Evolutionary conservation across 2,329 filamentous ascomycete species (phyloP), one percentile per base, ranked within the genome.

Genomic region (Diaporthe caulivora): DNA sequence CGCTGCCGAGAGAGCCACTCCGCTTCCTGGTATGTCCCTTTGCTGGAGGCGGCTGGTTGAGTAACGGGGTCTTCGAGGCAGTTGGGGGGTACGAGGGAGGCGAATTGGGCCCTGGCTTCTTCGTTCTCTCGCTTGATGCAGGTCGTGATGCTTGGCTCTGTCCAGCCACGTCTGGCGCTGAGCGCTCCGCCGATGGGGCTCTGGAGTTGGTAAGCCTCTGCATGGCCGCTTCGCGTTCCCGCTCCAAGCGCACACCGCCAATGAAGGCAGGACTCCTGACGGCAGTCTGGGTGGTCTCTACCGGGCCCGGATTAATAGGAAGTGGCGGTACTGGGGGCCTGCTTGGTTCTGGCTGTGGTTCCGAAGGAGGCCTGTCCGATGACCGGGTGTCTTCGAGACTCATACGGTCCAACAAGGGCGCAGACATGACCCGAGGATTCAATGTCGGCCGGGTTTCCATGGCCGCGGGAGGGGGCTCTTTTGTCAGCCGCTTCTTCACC

Each of bases 171-270:
- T 72, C 71, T 17, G 73, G 42, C n/a, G 24, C 65, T 34, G 65
- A 42, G 13, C 73, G 73, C 55, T 75, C 73, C 5, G 67, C 44
- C 13, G 65, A 71, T 29, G 74, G 26, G 54, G 69, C 75, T 47
- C 69, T 72, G 26, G 74, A 57, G 21, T 72, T 68, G 21, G 74
- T 31, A 24, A 74, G n/a, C 26, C 70, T 71, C 55, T 73, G 65
- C 49, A 73, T 57, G 31, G 82, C 82, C 1, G 81, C 80, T 13
- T 84, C 80, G 62, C 82, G 81, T 74, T 86, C 80, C 65, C 84
- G 80, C 73, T 86, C 84, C 21, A 86, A 78, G 70, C 85, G 86
- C 69, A 83, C 82, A 31, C 85, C 84, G 0, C 85, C 84, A 37
- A 86, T 81, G 75, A 86, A 86, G 17, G 80, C 81, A 1, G 78